Base-by-base conservation (phyloP, 345 rosid species). In the Lumnitzera racemosa region DNA sequence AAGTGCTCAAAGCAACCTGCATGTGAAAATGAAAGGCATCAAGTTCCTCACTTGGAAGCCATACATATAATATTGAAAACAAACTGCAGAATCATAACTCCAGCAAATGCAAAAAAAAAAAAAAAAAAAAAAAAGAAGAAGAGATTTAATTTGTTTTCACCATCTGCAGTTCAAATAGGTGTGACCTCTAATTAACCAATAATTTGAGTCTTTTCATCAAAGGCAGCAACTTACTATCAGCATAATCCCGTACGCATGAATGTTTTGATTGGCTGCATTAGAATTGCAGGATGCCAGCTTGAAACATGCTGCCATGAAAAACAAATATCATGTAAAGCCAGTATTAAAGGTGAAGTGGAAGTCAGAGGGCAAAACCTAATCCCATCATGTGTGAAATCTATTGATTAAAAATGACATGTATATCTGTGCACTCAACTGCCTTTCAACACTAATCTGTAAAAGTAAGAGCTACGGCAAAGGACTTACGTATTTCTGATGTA, bases 191-290 rank as follows among this genome's bases (percentile, higher is more conserved):
- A 53, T 3, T n/a, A 10, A 5, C 11, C 20, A 16, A 9, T 36
- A 36, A 36, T 36, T 20, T 36, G 43, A 36, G 43, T 9, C 43
- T 36, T 20, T 53, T 14, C 55, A 43, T 7, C 14, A 27, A 61
- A 51, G 48, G 13, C 5, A 48, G 47, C 14, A 43, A 75, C 99
- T 80, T 81, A 90, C 99, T 24, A 94, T 81, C 59, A 90, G 79
- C 84, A 94, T 77, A 78, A 84, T 59, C 31, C 99, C 99, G 56
- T 85, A 84, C 13, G 83, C 88, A 65, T 82, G 90, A 65, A 94
- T 76, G 74, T 90, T 86, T 71, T 94, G 97, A 72, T 71, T 84
- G 24, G 79, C 74, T 11, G 90, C 70, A 15, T 75, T 83, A 46
- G 95, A 77, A 62, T 81, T 62, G 61, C 97, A 90, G 15, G 90